A percentile compares a stretch with the other conserved stretches of the same genome.
Conservation (phyloP, 805 yeast species). For the Lipomyces kockii region DNA sequence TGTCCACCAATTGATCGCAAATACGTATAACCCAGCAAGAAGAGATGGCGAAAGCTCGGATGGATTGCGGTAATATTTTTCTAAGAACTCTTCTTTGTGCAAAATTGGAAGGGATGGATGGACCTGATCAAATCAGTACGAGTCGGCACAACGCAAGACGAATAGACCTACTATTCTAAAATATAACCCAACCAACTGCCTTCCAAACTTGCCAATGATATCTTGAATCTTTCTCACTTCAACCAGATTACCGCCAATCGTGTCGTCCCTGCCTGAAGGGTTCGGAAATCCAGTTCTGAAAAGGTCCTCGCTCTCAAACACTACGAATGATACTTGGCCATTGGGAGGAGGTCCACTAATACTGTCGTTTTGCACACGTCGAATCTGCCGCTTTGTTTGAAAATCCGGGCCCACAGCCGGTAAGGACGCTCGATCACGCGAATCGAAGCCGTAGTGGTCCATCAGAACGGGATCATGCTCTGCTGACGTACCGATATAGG, state of each 20-base stretch:
- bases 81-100: conserved; percentile 40
- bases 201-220: conserved; percentile 36
- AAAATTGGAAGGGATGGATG: conserved; percentile 40
- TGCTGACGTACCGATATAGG: conserved; percentile 40
- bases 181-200: conserved; percentile 38
- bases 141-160: not conserved
- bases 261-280: conserved; percentile 38
- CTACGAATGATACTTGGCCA: conserved; percentile 36
- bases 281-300: conserved; percentile 29
- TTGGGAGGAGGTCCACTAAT: conserved; percentile 8
- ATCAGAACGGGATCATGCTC: conserved; percentile 40
- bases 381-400: conserved; percentile 31
- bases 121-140: conserved; percentile 17
- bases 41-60: conserved; percentile 40
- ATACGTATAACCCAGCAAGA: conserved; percentile 39
- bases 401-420: conserved; percentile 31
- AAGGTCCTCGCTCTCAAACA: conserved; percentile 38
- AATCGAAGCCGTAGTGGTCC: conserved; percentile 38
- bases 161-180: conserved; percentile 35
- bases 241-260: conserved; percentile 37
- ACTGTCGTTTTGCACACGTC: conserved; percentile 24
- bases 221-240: conserved; percentile 40
- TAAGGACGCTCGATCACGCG: conserved; percentile 34
- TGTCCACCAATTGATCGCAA: conserved; percentile 42
- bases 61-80: conserved; percentile 38